These are phyloP conservation scores for Lepidium didymum DNA, from an alignment of 345 rosid genomes.

Conservation along the genomic window DNA sequence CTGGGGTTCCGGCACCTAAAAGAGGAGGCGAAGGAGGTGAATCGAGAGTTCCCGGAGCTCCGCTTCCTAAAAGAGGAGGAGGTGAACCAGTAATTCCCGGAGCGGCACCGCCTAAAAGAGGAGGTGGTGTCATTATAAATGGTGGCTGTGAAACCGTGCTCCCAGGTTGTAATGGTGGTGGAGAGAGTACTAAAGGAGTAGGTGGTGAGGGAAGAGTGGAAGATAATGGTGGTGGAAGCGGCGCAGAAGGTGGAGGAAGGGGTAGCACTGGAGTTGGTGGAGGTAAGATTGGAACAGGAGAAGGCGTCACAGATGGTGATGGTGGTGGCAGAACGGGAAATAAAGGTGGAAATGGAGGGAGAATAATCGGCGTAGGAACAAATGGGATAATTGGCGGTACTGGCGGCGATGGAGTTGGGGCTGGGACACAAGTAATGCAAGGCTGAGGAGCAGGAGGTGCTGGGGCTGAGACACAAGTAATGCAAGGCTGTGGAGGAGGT, in stretches of 20 bases:
- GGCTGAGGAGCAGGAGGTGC: slow-evolving; percentile 5
- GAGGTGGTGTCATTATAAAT: slow-evolving; percentile 3
- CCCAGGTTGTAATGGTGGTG: slow-evolving; percentile 15
- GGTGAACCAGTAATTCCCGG: neutral
- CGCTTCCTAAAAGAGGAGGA: neutral
- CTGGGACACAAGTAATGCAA: neutral
- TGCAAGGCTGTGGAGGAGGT: slow-evolving; percentile 14
- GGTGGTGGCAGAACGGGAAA: slow-evolving; percentile 10
- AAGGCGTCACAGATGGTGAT: slow-evolving; percentile 6
- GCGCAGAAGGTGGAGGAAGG: slow-evolving; percentile 20
- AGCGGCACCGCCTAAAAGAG: slow-evolving; percentile 1
- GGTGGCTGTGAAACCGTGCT: slow-evolving; percentile 18
- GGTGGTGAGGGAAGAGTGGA: slow-evolving; percentile 25
- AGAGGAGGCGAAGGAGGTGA: neutral
- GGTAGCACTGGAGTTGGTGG: slow-evolving; percentile 16
- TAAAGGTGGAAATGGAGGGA: slow-evolving; percentile 11
- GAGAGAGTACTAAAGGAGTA: slow-evolving; percentile 15
- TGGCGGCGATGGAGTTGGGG: slow-evolving; percentile 12
- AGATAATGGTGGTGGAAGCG: slow-evolving; percentile 21
- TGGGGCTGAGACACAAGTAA: neutral
- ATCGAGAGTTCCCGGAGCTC: neutral
- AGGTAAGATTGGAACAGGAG: slow-evolving; percentile 9
- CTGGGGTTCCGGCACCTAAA: neutral
- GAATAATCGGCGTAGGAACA: slow-evolving; percentile 10
- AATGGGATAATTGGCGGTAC: neutral